Evolutionary conservation across 805 yeast species (phyloP), one percentile per base, ranked within the genome.

Genomic region (Kuraishia ogatae): DNA sequence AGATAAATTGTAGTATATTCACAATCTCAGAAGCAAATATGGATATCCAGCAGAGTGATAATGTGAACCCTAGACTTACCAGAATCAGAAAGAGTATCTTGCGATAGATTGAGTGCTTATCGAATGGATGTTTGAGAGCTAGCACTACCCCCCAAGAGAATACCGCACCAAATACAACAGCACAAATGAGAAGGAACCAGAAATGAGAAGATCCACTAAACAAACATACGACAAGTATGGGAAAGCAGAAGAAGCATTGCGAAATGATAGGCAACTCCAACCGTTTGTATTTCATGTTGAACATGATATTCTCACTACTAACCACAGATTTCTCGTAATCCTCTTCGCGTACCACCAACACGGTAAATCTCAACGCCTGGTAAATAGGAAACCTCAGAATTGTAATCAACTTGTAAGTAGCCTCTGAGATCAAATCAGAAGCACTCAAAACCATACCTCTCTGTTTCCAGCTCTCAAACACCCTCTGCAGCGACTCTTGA

Each of bases 11-110:
- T 50, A 93, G 68, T 0, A 85, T 73, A 2, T 76, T 76, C 48
- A 93, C 86, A 15, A 91, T 81, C 58, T 85, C 88, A 2, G 81
- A 78, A 1, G 96, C 93, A 48, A 87, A 77, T 1, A 78, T 61
- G 0, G 94, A 77, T 13, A 92, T 85, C 81, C 90, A 83, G 1
- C 82, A 65, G 2, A 93, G 73, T 1, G 96, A 79, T 5, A 82
- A 68, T 0, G 78, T 55, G 64, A 93, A 93, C 0, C 97, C 97
- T 2, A 76, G 21, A 0, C 75, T 50, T 0, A 89, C 69, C 13
- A 67, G 53, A n/a, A 51, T 7, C 20, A 66, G 13, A 35, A 35
- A 35, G n/a, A 35, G 43, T 15, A 35, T 8, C 43, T 15, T 10
- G 17, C 43, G 43, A 35, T 35, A 15, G 2, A 35, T 35, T 10